Conservation (phyloP, 805 yeast genomes). For the Tetrapisispora phaffii region DNA sequence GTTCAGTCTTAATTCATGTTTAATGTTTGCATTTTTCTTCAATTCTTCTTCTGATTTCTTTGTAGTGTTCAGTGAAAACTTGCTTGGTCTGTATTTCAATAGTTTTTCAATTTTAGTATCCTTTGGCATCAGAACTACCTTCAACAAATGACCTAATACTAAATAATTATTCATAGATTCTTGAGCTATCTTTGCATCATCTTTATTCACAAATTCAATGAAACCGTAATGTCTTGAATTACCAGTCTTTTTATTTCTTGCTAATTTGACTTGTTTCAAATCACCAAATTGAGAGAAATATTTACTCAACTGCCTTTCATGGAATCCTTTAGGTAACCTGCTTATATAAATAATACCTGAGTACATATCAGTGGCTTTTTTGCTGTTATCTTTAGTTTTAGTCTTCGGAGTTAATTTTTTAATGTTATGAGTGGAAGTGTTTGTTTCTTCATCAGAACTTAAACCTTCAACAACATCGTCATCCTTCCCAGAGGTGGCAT, state of each 20-base stretch:
- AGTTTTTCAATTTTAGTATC: constrained; percentile 37
- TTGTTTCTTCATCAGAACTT: constrained; percentile 25
- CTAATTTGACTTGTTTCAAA: constrained; percentile 64
- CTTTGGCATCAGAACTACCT: constrained; percentile 44
- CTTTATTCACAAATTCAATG: constrained; percentile 64
- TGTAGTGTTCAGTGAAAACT: constrained; percentile 23
- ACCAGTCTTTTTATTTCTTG: constrained; percentile 86
- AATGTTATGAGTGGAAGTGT: constrained; percentile 17
- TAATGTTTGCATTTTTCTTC: constrained; percentile 26
- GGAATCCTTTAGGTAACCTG: constrained; percentile 85
- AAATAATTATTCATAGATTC: constrained; percentile 95
- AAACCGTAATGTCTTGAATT: constrained; percentile 86
- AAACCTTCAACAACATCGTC: constrained; percentile 28
- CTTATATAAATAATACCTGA: constrained; percentile 81
- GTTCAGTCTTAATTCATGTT: constrained; percentile 27
- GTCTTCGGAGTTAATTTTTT: constrained; percentile 24
- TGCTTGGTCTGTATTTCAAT: constrained; percentile 30
- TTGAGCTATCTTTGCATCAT: constrained; percentile 79
- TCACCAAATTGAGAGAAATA: constrained; percentile 90
- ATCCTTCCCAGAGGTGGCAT: too few relatives aligned
- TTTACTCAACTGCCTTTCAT: constrained; percentile 62
- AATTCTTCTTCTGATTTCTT: constrained; percentile 26
- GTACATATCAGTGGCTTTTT: constrained; percentile 21
- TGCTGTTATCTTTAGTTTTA: constrained; percentile 15
- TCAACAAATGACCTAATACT: constrained; percentile 75